phyloP scores from a whole-genome alignment of 2,329 filamentous ascomycete genomes.

The Rutstroemia sp. region DNA sequence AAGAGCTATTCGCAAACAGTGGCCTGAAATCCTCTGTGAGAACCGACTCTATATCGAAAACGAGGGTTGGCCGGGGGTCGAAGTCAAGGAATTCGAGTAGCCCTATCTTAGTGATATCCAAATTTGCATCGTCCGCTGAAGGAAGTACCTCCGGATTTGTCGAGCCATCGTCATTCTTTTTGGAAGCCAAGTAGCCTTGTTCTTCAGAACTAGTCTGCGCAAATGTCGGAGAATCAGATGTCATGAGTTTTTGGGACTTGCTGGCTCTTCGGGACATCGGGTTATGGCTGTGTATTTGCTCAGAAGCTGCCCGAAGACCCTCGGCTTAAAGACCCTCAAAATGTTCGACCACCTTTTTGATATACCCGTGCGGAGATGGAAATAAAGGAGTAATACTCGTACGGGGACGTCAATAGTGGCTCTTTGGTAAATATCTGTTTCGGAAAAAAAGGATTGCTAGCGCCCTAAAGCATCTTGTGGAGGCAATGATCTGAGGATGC shows the following conservation, averaged over 20 bases:
- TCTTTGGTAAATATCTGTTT: no score
- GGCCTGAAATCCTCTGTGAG: conserved; percentile 39
- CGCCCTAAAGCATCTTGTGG: no score
- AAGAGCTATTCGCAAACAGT: conserved; percentile 53
- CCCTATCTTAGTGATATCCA: conserved; percentile 3
- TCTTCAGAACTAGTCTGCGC: neutral
- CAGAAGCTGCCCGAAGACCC: neutral
- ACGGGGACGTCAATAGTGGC: no score
- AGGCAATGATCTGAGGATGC: no score
- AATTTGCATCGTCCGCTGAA: neutral
- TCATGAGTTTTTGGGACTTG: conserved; percentile 9
- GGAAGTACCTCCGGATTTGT: neutral
- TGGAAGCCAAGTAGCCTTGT: neutral
- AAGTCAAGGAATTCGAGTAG: conserved; percentile 58
- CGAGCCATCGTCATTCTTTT: neutral
- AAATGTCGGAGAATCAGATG: conserved; percentile 1
- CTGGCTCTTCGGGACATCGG: neutral
- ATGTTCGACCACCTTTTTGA: neutral
- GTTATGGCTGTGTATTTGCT: neutral
- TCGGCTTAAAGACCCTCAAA: neutral
- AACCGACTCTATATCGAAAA: conserved; percentile 46
- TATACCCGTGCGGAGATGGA: neutral
- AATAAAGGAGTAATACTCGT: no score
- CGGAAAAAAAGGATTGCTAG: no score
- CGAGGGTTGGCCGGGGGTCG: conserved; percentile 66